Conservation (phyloP, 371 early-diverging fungal species). For the Apophysomyces trapeziformis region DNA sequence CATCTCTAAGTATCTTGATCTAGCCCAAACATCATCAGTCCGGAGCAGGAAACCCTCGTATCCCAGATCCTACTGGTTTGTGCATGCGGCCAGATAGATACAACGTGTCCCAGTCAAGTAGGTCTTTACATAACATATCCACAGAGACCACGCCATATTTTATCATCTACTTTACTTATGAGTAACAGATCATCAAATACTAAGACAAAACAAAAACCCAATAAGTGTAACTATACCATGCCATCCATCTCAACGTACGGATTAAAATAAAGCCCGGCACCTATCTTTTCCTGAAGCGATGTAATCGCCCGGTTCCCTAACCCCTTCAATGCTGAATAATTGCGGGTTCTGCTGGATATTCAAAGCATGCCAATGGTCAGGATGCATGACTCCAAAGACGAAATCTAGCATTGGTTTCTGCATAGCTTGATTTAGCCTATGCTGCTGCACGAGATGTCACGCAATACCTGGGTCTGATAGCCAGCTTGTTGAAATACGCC, state of each 20-base stretch:
- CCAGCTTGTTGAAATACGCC: constrained; percentile 91
- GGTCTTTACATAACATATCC: constrained; percentile 78
- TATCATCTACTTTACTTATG: constrained; percentile 52
- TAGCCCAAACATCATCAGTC: constrained; percentile 19
- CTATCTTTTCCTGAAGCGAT: constrained; percentile 78
- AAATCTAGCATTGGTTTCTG: neutral
- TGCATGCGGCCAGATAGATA: constrained; percentile 95
- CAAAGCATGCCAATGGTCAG: constrained; percentile 93
- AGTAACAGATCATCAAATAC: neutral
- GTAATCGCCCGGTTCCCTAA: constrained; percentile 75
- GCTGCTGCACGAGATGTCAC: neutral
- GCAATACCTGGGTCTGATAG: constrained; percentile 69
- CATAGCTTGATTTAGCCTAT: neutral
- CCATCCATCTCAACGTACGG: constrained; percentile 84
- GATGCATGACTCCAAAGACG: constrained; percentile 47
- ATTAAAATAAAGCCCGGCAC: constrained; percentile 93
- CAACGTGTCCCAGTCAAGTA: constrained; percentile 90
- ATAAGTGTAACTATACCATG: constrained; percentile 38
- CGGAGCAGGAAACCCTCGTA: neutral
- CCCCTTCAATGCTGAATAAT: constrained; percentile 78
- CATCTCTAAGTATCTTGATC: constrained; percentile 80
- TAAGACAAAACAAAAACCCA: constrained; percentile 29
- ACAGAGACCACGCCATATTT: constrained; percentile 96
- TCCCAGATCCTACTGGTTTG: constrained; percentile 72
- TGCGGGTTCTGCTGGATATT: constrained; percentile 84